Base-by-base conservation (phyloP, 352 stramenopile genomes). In the Globisporangium polare region DNA sequence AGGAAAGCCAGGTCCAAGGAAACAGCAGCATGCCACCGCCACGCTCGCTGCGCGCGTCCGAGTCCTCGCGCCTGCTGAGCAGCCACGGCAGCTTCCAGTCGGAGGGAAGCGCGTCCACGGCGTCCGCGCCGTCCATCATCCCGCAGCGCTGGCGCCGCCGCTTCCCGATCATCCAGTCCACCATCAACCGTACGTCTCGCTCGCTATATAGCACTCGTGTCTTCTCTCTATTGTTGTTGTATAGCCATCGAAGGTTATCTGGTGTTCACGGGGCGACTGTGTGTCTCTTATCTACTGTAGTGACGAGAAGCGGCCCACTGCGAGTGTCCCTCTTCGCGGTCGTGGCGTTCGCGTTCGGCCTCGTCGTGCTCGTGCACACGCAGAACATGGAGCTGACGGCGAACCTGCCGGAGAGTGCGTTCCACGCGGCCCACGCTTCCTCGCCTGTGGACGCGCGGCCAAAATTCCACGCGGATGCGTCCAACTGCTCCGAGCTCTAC, bases 401-500 rank as follows among this genome's bases (percentile, higher is more conserved):
- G 13, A 72, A 72, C 27, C 65, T 89, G 18, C 76, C 75, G 3
- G 66, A 63, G 31, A 80, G 62, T 15, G 69, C 78, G 9, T 56
- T 89, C 6, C 56, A 55, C 20, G 64, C 68, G 0, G 67, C 53
- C 3, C 62, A 35, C 2, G 58, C 29, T 33, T 33, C 65, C 6
- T n/a, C 66, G 8, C 35, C 53, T 3, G 59, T 53, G n/a, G 29
- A 52, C 18, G 13, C 37, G 10, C 54, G 49, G 31, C 65, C 35
- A 4, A 57, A 31, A 8, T 39, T 90, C 26, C 63, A 35, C 12
- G 77, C 80, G 15, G 71, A 85, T 54, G 66, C 79, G 18, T 74
- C 68, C 50, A 94, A 95, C 71, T 97, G 90, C 71, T 83, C 83
- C 0, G 75, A 92, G 70, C 63, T 77, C n/a, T 97, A 74, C 74